Evolutionary conservation across 257 asterid genomes (phyloP).

Genomic region (Verbena officinalis): DNA sequence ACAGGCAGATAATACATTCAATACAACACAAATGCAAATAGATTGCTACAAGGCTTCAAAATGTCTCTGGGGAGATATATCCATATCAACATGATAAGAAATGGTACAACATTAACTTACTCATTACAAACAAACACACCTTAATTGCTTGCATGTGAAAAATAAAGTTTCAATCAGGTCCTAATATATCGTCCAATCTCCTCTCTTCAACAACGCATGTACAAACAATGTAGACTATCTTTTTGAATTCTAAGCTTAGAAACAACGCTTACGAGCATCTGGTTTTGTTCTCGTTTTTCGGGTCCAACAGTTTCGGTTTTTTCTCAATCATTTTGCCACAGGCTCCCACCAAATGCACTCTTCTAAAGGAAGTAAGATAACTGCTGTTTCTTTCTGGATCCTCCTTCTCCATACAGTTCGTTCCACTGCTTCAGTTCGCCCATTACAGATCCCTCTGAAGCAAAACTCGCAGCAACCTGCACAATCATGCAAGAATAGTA

Average conservation of each 20-base stretch:
- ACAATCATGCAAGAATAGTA: not conserved
- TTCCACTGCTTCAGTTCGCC: constrained; percentile 94
- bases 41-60: constrained; percentile 29
- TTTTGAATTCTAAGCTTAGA: constrained; percentile 16
- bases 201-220: constrained; percentile 23
- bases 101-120: no score
- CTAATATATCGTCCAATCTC: constrained; percentile 30
- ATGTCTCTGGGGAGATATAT: not conserved
- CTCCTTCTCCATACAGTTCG: constrained; percentile 92
- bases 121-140: no score
- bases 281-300: not conserved
- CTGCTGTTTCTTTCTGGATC: constrained; percentile 87
- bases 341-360: not conserved
- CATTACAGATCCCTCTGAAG: constrained; percentile 91
- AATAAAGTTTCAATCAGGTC: constrained; percentile 21
- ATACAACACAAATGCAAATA: constrained; percentile 28
- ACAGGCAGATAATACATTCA: constrained; percentile 12
- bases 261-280: constrained; percentile 1
- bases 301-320: constrained; percentile 3
- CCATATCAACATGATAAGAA: no score
- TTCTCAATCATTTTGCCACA: not conserved
- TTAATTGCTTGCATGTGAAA: not conserved
- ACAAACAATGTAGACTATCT: constrained; percentile 21
- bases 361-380: constrained; percentile 82
- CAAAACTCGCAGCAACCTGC: constrained; percentile 96